These are phyloP conservation scores for Gastrolobium villosum DNA, from an alignment of 306 rosid genomes.

Conservation along the genomic window DNA sequence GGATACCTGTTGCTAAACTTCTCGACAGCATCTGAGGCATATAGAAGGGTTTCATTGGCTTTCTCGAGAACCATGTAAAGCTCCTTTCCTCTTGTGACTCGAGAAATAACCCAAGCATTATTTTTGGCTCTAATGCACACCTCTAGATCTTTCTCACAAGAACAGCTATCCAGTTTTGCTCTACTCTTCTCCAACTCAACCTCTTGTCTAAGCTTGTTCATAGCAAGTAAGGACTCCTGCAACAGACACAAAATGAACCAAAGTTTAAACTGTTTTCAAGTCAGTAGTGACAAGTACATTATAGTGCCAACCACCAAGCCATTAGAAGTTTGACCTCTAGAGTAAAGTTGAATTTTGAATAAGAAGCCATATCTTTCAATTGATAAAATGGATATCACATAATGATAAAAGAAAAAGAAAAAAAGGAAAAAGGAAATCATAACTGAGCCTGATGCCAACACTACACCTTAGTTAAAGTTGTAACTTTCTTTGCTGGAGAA, in stretches of 20 bases:
- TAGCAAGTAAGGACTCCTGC: slow-evolving; percentile 91
- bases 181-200: slow-evolving; percentile 88
- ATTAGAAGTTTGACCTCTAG: slow-evolving; percentile 26
- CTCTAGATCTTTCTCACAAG: slow-evolving; percentile 82
- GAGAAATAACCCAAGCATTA: slow-evolving; percentile 93
- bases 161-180: slow-evolving; percentile 59
- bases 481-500: slow-evolving; percentile 93
- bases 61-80: slow-evolving; percentile 95
- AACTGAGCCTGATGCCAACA: slow-evolving; percentile 28
- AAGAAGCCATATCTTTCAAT: slow-evolving; percentile 28
- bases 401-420: not conserved
- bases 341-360: slow-evolving; percentile 36
- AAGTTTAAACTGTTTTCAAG: slow-evolving; percentile 29
- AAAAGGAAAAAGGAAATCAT: slow-evolving; percentile 18
- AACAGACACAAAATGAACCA: slow-evolving; percentile 41
- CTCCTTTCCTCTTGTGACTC: slow-evolving; percentile 90
- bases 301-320: slow-evolving; percentile 36
- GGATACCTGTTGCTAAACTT: slow-evolving; percentile 91
- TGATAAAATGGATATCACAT: slow-evolving; percentile 33
- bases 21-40: slow-evolving; percentile 95
- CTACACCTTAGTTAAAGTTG: slow-evolving; percentile 88
- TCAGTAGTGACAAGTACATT: not conserved
- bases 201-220: slow-evolving; percentile 87
- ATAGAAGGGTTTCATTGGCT: slow-evolving; percentile 90
- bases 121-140: slow-evolving; percentile 88